Conservation (phyloP, 2,329 filamentous ascomycete genomes). For the Ilyonectria sp. region DNA sequence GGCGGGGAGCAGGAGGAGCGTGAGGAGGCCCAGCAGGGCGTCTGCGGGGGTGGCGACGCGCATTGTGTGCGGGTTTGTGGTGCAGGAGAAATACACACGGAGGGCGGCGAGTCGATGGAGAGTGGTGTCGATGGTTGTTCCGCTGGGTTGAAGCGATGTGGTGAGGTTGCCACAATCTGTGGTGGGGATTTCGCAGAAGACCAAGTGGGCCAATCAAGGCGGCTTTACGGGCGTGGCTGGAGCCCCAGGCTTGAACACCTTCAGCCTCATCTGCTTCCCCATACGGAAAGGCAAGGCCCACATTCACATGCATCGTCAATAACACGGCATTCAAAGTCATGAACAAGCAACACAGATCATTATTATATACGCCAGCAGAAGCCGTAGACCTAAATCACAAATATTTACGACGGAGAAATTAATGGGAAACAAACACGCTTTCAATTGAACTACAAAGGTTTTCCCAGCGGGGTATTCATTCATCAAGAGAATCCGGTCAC, state of each 20-base stretch:
- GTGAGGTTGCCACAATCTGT: conserved; percentile 33
- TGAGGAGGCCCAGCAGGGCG: conserved; percentile 53
- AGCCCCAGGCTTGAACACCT: conserved; percentile 3
- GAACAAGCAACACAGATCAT: background rate
- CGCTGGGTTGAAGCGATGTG: conserved; percentile 28
- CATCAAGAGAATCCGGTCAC: conserved; percentile 12
- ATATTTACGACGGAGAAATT: background rate
- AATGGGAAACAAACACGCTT: conserved; percentile 20
- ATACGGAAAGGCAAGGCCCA: background rate
- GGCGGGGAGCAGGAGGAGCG: conserved; percentile 54
- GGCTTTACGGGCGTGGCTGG: conserved; percentile 34
- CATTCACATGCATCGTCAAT: background rate
- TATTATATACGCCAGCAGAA: background rate
- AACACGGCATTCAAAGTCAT: background rate
- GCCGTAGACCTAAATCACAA: background rate
- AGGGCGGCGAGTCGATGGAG: conserved; percentile 20
- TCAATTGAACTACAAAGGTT: conserved; percentile 17
- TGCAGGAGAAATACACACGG: conserved; percentile 6
- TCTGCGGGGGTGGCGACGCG: conserved; percentile 51
- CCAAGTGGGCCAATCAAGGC: conserved; percentile 43
- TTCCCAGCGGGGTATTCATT: conserved; percentile 26
- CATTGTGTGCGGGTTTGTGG: conserved; percentile 47
- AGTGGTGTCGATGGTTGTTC: conserved; percentile 38
- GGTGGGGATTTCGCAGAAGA: conserved; percentile 24
- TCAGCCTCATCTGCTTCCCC: conserved; percentile 36